Evolutionary conservation across 164 flowering plant species (phyloP), one percentile per base, ranked within the genome.

Genomic region (Buxus sempervirens): DNA sequence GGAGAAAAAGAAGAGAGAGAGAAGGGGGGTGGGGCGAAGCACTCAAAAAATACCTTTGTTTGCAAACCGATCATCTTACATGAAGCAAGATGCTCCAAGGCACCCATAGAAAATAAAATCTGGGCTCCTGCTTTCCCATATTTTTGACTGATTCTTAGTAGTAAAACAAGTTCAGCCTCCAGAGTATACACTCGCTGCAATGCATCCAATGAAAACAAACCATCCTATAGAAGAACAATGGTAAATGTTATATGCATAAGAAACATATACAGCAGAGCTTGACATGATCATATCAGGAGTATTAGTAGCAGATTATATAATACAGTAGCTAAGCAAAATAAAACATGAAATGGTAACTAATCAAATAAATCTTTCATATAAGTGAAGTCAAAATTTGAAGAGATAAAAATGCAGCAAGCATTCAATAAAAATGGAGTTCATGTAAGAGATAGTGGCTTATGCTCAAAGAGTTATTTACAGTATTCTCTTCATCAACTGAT

Each of bases 111-210:
- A 71, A 86, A 88, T 27, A 95, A 76, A 80, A 92, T 84, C 77
- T 95, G 97, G 23, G 96, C 86, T 12, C 99, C 97, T 56, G 89
- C 72, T 70, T 87, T 92, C 58, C 93, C 95, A 82, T 95, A 95
- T 56, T 76, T 84, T 76, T 90, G 84, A 75, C 97, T 86, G 28
- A 95, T 87, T 75, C 96, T 88, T 74, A 90, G 70, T 19, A 92
- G 67, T 67, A 92, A 68, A 62, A 96, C 86, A 72, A 95, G 85
- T 69, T 86, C 86, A 54, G 97, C 97, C 81, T 90, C 96, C 51
- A 90, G 79, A 13, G 91, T 87, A 73, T 81, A 87, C 45, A 87
- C 78, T 41, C 88, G 79, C 74, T 90, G 99, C 80, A 80, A 38
- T 13, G 86, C 77, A 63, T 86, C 96, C 49, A 87, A 63, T 20